phyloP scores from a whole-genome alignment of 202 grass and related monocot species.

The Brachypodium distachyon region DNA sequence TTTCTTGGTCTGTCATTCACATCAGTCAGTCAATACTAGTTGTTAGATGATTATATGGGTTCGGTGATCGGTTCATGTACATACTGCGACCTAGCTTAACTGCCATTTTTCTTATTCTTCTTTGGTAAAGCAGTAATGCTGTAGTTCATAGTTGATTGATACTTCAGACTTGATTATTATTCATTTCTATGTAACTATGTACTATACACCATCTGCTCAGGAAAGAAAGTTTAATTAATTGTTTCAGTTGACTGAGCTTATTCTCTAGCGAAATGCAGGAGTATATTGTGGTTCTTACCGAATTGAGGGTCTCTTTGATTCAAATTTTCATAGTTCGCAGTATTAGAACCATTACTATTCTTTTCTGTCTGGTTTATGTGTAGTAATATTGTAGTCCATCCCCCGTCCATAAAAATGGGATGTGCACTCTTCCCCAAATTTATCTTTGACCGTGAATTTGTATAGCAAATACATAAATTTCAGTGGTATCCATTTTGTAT shows the following conservation, averaged over 20 bases:
- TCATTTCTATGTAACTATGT: not conserved
- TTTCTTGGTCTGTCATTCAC: not conserved
- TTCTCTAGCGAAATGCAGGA: not conserved
- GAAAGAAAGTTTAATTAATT: not conserved
- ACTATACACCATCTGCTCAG: not conserved
- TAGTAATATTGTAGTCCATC: too few relatives aligned
- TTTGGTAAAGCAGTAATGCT: not conserved
- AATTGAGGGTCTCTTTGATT: too few relatives aligned
- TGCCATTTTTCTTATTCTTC: not conserved
- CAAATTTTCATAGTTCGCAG: too few relatives aligned
- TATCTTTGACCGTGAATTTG: too few relatives aligned
- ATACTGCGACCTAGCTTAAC: not conserved
- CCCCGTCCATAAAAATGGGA: too few relatives aligned
- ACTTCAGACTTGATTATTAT: not conserved
- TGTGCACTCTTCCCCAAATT: too few relatives aligned
- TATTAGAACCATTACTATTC: too few relatives aligned
- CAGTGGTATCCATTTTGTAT: too few relatives aligned
- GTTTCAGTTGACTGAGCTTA: not conserved
- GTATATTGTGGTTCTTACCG: not conserved
- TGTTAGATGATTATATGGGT: not conserved
- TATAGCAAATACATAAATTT: too few relatives aligned
- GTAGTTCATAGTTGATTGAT: not conserved
- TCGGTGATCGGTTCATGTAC: constrained; percentile 1
- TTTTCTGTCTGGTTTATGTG: too few relatives aligned
- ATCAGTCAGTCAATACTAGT: not conserved